A percentile compares a stretch with the other conserved stretches of the same genome.
Conservation (phyloP, 441 rosid genomes). For the Adansonia madagascariensis region DNA sequence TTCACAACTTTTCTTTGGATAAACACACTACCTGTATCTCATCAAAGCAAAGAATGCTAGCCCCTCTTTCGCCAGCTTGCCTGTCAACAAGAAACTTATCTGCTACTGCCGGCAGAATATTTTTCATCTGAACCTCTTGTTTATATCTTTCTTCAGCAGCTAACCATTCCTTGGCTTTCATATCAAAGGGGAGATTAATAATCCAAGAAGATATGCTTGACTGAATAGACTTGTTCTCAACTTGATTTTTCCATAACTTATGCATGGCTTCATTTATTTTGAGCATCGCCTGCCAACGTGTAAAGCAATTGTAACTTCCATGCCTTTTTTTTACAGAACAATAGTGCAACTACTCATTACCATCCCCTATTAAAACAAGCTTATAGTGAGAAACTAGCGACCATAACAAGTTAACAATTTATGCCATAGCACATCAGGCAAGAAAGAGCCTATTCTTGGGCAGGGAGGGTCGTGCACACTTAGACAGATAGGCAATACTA, state of each 20-base stretch:
- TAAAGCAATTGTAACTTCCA: background rate
- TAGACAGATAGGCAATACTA: background rate
- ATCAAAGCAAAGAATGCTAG: slow-evolving; percentile 89
- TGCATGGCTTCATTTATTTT: slow-evolving; percentile 90
- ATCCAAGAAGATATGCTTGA: slow-evolving; percentile 78
- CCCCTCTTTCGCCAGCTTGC: slow-evolving; percentile 64
- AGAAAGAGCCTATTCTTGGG: slow-evolving; percentile 10
- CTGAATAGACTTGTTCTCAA: slow-evolving; percentile 58
- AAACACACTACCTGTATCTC: slow-evolving; percentile 76
- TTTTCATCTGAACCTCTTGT: slow-evolving; percentile 76
- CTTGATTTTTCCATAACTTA: slow-evolving; percentile 83
- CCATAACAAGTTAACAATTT: too few relatives aligned
- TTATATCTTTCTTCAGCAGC: slow-evolving; percentile 89
- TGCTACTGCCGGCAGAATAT: slow-evolving; percentile 90
- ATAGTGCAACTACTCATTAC: background rate
- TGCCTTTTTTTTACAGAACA: background rate
- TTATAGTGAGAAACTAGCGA: background rate
- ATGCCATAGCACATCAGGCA: background rate
- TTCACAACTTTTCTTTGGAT: slow-evolving; percentile 3
- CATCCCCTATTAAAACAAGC: background rate
- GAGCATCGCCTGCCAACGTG: slow-evolving; percentile 73
- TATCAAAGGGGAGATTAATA: slow-evolving; percentile 80
- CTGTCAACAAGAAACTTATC: slow-evolving; percentile 76
- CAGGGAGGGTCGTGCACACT: background rate
- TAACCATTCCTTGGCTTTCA: slow-evolving; percentile 85